These are phyloP conservation scores for Exsudoporus frostii DNA, from an alignment of 768 basidiomycete genomes.

Conservation along the genomic window DNA sequence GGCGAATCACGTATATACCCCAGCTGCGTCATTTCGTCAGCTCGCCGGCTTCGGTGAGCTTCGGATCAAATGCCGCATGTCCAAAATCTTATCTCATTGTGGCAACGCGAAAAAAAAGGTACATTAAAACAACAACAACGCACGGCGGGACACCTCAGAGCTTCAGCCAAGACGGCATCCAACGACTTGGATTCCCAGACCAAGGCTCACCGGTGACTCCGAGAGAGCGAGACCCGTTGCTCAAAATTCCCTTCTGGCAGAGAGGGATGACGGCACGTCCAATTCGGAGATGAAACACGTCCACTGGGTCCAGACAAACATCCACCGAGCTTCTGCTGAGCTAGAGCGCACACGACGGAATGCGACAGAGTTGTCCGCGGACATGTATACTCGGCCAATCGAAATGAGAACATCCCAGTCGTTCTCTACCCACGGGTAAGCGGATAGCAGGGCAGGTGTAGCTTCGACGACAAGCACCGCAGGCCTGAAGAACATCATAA, in stretches of 20 bases:
- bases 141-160: too few species aligned
- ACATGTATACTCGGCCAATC: not conserved
- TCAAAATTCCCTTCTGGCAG: too few species aligned
- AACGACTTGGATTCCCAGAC: not conserved
- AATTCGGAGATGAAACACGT: not conserved
- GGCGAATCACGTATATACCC: conserved; percentile 15
- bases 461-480: not conserved
- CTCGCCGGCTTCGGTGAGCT: conserved; percentile 2
- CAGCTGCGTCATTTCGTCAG: conserved; percentile 29
- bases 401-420: not conserved
- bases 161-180: not conserved
- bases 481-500: not conserved
- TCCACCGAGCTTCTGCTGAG: not conserved
- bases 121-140: not conserved
- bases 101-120: conserved; percentile 2
- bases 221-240: too few species aligned
- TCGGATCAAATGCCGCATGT: conserved; percentile 26
- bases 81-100: conserved; percentile 26
- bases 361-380: not conserved
- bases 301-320: not conserved
- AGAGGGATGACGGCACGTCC: not conserved
- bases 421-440: not conserved
- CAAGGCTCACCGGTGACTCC: not conserved
- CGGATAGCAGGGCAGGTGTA: not conserved
- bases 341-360: not conserved